phyloP scores from a whole-genome alignment of 768 basidiomycete species.

The Boletus patriciae region DNA sequence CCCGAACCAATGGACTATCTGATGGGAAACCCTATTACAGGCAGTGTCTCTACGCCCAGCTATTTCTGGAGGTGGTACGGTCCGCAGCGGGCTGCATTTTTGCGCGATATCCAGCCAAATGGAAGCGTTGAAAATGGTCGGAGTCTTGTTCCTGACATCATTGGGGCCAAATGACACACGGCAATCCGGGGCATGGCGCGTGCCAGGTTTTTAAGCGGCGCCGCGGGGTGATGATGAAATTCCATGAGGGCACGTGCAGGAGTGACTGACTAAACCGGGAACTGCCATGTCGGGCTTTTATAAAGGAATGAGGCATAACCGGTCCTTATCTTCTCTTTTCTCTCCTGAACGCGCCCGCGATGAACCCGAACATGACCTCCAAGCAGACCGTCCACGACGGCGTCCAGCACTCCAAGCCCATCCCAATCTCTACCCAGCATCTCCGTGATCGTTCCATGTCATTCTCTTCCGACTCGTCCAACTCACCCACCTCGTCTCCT shows the following conservation, averaged over 20 bases:
- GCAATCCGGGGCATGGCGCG: slow-evolving; percentile 15
- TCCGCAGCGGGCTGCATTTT: not conserved
- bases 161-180: not conserved
- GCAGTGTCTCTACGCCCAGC: slow-evolving; percentile 15
- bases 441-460: slow-evolving; percentile 61
- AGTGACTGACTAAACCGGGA: slow-evolving; percentile 18
- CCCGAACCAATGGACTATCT: not conserved
- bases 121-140: too few relatives aligned
- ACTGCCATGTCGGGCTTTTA: slow-evolving; percentile 31
- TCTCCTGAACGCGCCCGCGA: slow-evolving; percentile 9
- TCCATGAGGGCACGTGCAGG: slow-evolving; percentile 17
- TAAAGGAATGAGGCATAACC: slow-evolving; percentile 2
- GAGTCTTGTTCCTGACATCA: not conserved
- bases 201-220: slow-evolving; percentile 12
- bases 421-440: slow-evolving; percentile 51
- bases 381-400: slow-evolving; percentile 22
- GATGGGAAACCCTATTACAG: slow-evolving; percentile 2
- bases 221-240: slow-evolving; percentile 16
- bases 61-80: not conserved
- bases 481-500: slow-evolving; percentile 52
- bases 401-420: slow-evolving; percentile 61
- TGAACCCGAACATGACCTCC: slow-evolving; percentile 13
- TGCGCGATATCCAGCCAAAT: too few relatives aligned
- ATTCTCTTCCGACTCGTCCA: slow-evolving; percentile 58
- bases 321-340: not conserved